These are phyloP conservation scores for Takashimella tepidaria DNA, from an alignment of 1,284 basidiomycete genomes.

Conservation along the genomic window DNA sequence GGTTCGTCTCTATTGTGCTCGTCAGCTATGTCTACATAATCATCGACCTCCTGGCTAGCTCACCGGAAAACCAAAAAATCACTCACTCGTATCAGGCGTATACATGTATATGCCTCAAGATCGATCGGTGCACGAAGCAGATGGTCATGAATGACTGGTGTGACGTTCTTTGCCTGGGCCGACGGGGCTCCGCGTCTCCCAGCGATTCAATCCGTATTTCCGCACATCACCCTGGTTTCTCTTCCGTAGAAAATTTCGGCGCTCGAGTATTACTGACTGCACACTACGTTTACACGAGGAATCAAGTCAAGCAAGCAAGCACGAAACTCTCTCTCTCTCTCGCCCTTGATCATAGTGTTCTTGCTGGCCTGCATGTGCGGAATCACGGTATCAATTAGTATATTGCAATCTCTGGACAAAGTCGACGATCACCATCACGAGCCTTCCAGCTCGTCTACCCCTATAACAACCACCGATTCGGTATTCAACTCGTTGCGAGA, in stretches of 20 bases:
- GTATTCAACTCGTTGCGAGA: slow-evolving; percentile 18
- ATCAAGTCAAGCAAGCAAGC: too few species aligned
- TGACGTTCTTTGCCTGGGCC: slow-evolving; percentile 88
- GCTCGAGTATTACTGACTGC: too few species aligned
- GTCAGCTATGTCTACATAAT: too few species aligned
- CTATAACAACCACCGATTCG: background rate
- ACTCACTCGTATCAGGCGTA: slow-evolving; percentile 72
- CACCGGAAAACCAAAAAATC: slow-evolving; percentile 90
- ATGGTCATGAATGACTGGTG: slow-evolving; percentile 93
- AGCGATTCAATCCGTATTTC: too few species aligned
- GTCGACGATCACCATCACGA: background rate
- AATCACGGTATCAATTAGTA: slow-evolving; percentile 26
- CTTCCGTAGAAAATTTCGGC: too few species aligned
- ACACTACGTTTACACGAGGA: too few species aligned
- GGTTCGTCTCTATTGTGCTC: slow-evolving; percentile 71
- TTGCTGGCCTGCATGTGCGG: slow-evolving; percentile 38
- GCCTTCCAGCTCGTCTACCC: background rate
- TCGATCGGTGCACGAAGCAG: slow-evolving; percentile 86
- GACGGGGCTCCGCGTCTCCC: slow-evolving; percentile 87
- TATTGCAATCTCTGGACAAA: background rate
- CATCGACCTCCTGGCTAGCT: too few species aligned
- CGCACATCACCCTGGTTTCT: too few species aligned
- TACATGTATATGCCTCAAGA: too few species aligned
- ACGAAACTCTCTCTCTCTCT: too few species aligned
- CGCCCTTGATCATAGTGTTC: too few species aligned